Base-by-base conservation (phyloP, 768 basidiomycete genomes). In the Auriscalpium orientale region DNA sequence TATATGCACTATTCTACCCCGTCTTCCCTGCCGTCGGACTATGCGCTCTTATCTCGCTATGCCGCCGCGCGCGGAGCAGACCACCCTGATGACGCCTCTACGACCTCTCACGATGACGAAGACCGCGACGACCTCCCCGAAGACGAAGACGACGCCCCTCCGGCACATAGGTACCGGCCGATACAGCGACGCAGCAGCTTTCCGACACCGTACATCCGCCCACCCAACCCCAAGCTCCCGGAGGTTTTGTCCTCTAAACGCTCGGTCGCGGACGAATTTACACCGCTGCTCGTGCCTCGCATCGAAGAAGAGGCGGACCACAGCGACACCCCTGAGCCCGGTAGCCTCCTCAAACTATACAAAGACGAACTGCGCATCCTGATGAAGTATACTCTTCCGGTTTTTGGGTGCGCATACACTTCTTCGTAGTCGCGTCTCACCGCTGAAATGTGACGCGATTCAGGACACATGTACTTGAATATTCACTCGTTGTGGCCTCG, bases 381-480 rank as follows among this genome's bases (percentile, higher is more conserved):
- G 16, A 55, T 75, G 3, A 75, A 75, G 65, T 92, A 87, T 66
- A 79, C 87, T 3, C 65, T 87, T 16, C 89, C 89, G 5, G 81
- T 91, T 36, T 84, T 85, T 57, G 80, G 79, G 90, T 90, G 59
- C 56, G 81, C 74, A 28, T 34, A 16, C 51, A 28, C 28, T 38
- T 21, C 21, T 36, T 50, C 10, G 15, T 28, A 28, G 15, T 12
- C 34, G 46, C 20, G 46, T 33, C 40, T 15, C 8, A 46, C 51
- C 47, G 28, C 50, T 36, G 28, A 50, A 10, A 35, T 46, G 35
- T 53, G n/a, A 38, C 16, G n/a, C 7, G 46, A 34, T 44, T 9
- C 51, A 91, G 90, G 7, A 85, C 90, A 3, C 87, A 90, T 59
- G 51, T 91, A 18, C 76, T 91, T 18, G 95, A 98, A 67, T 95